These are phyloP conservation scores for Pulveroboletus sp. DNA, from an alignment of 768 basidiomycete genomes.

Conservation along the genomic window DNA sequence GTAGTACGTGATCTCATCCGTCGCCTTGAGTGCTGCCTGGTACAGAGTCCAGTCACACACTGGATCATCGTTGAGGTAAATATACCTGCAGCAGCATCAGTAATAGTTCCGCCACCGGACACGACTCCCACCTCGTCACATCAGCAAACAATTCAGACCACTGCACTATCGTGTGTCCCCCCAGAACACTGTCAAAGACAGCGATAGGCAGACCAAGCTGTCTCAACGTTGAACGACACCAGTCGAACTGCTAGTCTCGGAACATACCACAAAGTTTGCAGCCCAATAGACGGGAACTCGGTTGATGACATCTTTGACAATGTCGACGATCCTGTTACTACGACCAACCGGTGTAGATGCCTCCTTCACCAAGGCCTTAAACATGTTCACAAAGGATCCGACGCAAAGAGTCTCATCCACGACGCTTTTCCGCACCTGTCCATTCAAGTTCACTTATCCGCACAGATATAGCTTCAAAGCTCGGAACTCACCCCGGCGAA, in stretches of 20 bases:
- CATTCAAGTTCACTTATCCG: neutral
- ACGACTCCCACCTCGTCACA: constrained; percentile 31
- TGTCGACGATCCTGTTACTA: constrained; percentile 41
- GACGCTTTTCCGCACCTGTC: constrained; percentile 14
- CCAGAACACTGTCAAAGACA: constrained; percentile 33
- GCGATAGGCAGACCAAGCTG: constrained; percentile 31
- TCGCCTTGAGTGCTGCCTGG: constrained; percentile 23
- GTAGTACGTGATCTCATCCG: constrained; percentile 21
- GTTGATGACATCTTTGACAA: constrained; percentile 66
- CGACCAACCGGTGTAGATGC: constrained; percentile 6
- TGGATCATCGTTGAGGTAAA: constrained; percentile 32
- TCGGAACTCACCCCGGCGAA: constrained; percentile 11
- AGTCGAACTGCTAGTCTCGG: neutral
- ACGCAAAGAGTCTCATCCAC: constrained; percentile 9
- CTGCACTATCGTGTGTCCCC: constrained; percentile 36
- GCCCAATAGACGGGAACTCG: constrained; percentile 58
- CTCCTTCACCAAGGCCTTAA: constrained; percentile 6
- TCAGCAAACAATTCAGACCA: constrained; percentile 49
- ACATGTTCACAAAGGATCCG: constrained; percentile 8
- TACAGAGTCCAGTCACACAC: constrained; percentile 31
- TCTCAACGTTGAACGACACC: neutral
- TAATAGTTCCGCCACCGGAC: neutral
- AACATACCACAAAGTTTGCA: constrained; percentile 49
- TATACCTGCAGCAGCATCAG: constrained; percentile 27
- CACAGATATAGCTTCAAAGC: neutral